A percentile compares a stretch with the other conserved stretches of the same genome.
These are phyloP conservation scores for Auricularia sp. DNA, from an alignment of 768 basidiomycete genomes.

Conservation along the genomic window DNA sequence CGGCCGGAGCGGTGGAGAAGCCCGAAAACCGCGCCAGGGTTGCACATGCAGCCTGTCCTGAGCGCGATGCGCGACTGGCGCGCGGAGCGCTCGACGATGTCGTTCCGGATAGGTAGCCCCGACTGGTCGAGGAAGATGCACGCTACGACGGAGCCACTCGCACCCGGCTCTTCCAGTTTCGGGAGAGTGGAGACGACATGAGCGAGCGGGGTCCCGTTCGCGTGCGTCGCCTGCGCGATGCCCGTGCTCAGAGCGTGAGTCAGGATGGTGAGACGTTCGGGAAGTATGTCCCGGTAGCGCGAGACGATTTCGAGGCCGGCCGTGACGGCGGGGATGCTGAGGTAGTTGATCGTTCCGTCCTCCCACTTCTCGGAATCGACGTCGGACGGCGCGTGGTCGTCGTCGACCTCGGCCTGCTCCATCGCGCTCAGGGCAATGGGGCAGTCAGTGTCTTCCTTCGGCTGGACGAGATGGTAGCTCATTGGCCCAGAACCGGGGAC, in stretches of 20 bases:
- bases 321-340: constrained; percentile 64
- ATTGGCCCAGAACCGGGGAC: constrained; percentile 48
- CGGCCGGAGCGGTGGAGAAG: background rate
- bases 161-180: constrained; percentile 51
- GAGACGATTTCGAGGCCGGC: constrained; percentile 70
- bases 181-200: constrained; percentile 63
- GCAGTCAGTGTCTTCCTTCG: background rate
- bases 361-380: constrained; percentile 19
- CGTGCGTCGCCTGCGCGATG: constrained; percentile 48
- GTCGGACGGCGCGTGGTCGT: background rate
- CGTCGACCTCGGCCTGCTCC: background rate
- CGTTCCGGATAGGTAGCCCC: background rate
- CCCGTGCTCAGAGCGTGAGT: constrained; percentile 50
- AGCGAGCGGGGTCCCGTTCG: constrained; percentile 48
- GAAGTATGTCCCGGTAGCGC: constrained; percentile 70
- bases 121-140: constrained; percentile 24
- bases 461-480: background rate
- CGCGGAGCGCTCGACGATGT: background rate
- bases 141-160: constrained; percentile 30
- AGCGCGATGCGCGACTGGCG: constrained; percentile 16
- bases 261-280: constrained; percentile 61
- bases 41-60: constrained; percentile 85
- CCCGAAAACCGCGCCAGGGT: constrained; percentile 53
- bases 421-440: background rate
- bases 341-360: constrained; percentile 83